Conservation (phyloP, 2,329 filamentous ascomycete species). For the Ceratocystis albifundus region DNA sequence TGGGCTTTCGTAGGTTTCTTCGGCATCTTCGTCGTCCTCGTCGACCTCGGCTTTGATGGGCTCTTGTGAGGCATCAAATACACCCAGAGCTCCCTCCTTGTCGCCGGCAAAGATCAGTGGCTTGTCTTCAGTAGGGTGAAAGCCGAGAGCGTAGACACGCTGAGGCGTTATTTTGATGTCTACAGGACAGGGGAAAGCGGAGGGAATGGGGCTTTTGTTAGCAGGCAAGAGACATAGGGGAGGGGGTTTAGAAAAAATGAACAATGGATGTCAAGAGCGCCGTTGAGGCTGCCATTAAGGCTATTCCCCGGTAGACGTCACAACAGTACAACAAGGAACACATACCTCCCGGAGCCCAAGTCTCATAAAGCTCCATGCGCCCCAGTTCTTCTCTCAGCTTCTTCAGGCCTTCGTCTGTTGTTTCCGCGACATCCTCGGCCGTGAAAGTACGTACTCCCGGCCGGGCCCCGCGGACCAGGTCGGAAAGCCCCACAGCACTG, state of each 20-base stretch:
- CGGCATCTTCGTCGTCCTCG: constrained; percentile 56
- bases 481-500: constrained; percentile 49
- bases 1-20: constrained; percentile 55
- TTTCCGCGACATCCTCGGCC: constrained; percentile 70
- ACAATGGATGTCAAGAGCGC: background rate
- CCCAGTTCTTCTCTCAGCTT: constrained; percentile 66
- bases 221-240: background rate
- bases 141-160: constrained; percentile 71
- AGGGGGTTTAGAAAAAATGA: background rate
- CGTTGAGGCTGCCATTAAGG: background rate
- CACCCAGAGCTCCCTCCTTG: constrained; percentile 79
- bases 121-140: constrained; percentile 80
- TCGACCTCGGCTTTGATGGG: constrained; percentile 35
- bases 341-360: constrained; percentile 67
- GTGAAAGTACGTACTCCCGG: constrained; percentile 78
- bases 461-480: constrained; percentile 53
- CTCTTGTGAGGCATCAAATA: constrained; percentile 77
- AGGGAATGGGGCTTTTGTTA: background rate
- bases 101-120: constrained; percentile 86
- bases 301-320: background rate
- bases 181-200: constrained; percentile 29
- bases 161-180: constrained; percentile 88
- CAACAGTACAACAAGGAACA: constrained; percentile 18
- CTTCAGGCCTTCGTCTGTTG: constrained; percentile 63
- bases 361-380: constrained; percentile 65